Evolutionary conservation across 2,329 filamentous ascomycete species (phyloP), one percentile per base, ranked within the genome.

Genomic region (Fusarium aywerte): DNA sequence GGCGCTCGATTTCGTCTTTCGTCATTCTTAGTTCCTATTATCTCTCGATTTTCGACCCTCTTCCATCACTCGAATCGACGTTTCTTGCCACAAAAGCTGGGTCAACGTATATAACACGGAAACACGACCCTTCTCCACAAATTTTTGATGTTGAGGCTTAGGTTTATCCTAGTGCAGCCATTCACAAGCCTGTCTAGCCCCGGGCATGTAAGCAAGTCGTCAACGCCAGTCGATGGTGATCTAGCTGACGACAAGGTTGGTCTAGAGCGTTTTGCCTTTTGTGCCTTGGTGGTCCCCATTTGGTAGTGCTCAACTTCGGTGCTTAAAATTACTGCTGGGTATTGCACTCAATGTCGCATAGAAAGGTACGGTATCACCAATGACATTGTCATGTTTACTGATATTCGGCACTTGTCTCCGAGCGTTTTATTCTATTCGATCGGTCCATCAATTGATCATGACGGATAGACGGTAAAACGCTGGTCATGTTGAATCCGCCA

Each of bases 91-190:
- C 18, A 21, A 35, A 11, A 36, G n/a, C 32, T 44, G 27, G 12
- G 25, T 13, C 18, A 7, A 36, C 70, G 70, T 55, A 68, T 42
- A 73, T 73, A 70, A 68, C 40, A 71, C 63, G 70, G 70, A 57
- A 72, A 72, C 52, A 71, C 56, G 31, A 25, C 2, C 3, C 20
- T 29, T 45, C 45, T 45, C 70, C 65, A 67, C 53, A 67, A 43
- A 13, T 40, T 32, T 31, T 27, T 42, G 47, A 35, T 43, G 31
- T 21, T 65, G 52, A 44, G 54, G 54, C 53, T 60, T 51, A 63
- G 62, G 47, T 60, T 50, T 52, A 23, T 20, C 18, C 56, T 62
- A 54, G 51, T 29, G 40, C 32, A 60, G 64, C 58, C 64, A 65
- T 52, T 51, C 42, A 65, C 39, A 55, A 51, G 58, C 39, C 51